Conservation (phyloP, 2,329 filamentous ascomycete species). For the Malbranchea cinnamomea region DNA sequence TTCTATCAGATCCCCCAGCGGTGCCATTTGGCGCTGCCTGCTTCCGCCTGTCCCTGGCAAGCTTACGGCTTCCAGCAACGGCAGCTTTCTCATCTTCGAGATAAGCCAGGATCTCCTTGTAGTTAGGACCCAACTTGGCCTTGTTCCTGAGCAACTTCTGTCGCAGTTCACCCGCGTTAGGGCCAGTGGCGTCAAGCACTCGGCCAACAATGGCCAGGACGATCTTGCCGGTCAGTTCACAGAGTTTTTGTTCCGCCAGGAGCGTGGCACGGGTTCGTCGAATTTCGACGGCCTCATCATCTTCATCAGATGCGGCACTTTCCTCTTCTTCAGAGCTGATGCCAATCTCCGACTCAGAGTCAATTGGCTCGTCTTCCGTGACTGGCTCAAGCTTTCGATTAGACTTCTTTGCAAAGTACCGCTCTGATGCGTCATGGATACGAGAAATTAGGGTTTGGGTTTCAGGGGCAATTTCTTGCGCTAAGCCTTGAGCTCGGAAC, state of each 20-base stretch:
- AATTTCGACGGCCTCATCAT: constrained; percentile 21
- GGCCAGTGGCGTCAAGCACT: constrained; percentile 52
- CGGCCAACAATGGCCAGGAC: constrained; percentile 65
- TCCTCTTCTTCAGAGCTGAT: constrained; percentile 32
- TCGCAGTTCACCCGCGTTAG: constrained; percentile 48
- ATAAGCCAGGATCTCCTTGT: constrained; percentile 67
- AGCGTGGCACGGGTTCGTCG: constrained; percentile 51
- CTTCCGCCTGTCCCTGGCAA: neutral
- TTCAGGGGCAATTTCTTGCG: constrained; percentile 52
- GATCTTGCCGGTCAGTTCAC: constrained; percentile 70
- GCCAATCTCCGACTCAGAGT: constrained; percentile 47
- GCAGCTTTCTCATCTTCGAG: constrained; percentile 50
- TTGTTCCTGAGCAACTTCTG: constrained; percentile 66
- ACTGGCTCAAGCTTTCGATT: constrained; percentile 26
- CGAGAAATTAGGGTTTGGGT: constrained; percentile 53
- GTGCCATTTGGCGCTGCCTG: constrained; percentile 3
- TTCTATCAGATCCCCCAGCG: constrained; percentile 19
- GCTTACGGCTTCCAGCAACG: constrained; percentile 6
- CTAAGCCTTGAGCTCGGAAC: constrained; percentile 43
- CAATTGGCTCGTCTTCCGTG: constrained; percentile 44
- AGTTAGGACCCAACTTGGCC: constrained; percentile 65
- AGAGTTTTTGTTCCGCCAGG: constrained; percentile 70
- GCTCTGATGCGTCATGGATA: constrained; percentile 65
- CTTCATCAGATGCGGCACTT: constrained; percentile 25
- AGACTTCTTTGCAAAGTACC: constrained; percentile 56